phyloP scores from a whole-genome alignment of 2,329 filamentous ascomycete genomes.

The Talaromyces rugulosus region DNA sequence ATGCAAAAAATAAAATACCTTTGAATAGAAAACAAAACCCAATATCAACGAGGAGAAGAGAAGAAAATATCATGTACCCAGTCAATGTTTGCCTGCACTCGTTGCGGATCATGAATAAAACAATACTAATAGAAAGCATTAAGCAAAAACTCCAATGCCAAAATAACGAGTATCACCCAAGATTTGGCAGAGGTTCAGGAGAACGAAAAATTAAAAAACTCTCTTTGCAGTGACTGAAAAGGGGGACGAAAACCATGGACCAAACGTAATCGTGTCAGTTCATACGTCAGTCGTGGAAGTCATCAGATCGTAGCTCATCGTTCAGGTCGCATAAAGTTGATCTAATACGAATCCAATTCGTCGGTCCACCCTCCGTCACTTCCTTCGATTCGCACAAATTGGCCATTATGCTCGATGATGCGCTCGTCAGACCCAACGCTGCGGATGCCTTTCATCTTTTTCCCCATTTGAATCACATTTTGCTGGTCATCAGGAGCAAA shows the following conservation, averaged over 20 bases:
- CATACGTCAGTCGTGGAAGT: not conserved
- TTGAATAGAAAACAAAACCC: constrained; percentile 15
- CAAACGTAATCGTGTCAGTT: not conserved
- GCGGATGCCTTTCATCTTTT: constrained; percentile 13
- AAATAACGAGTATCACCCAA: not conserved
- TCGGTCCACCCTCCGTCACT: constrained; percentile 54
- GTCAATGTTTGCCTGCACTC: not conserved
- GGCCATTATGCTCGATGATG: constrained; percentile 38
- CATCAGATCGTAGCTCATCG: constrained; percentile 12
- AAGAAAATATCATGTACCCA: constrained; percentile 17
- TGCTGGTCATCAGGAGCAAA: constrained; percentile 40
- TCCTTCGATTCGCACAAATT: constrained; percentile 44
- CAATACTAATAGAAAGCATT: constrained; percentile 16
- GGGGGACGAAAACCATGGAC: not conserved
- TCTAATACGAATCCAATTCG: constrained; percentile 42
- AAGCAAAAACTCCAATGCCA: constrained; percentile 18
- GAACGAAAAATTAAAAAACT: constrained; percentile 10
- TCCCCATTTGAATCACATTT: constrained; percentile 38
- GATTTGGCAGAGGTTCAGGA: not conserved
- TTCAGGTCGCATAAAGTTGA: constrained; percentile 13
- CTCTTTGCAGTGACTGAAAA: constrained; percentile 13
- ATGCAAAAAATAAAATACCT: constrained; percentile 17
- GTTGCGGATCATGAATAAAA: constrained; percentile 1
- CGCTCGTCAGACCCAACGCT: constrained; percentile 29
- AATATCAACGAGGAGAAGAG: constrained; percentile 16